phyloP scores from a whole-genome alignment of 306 rosid species.

The Malus orientalis region DNA sequence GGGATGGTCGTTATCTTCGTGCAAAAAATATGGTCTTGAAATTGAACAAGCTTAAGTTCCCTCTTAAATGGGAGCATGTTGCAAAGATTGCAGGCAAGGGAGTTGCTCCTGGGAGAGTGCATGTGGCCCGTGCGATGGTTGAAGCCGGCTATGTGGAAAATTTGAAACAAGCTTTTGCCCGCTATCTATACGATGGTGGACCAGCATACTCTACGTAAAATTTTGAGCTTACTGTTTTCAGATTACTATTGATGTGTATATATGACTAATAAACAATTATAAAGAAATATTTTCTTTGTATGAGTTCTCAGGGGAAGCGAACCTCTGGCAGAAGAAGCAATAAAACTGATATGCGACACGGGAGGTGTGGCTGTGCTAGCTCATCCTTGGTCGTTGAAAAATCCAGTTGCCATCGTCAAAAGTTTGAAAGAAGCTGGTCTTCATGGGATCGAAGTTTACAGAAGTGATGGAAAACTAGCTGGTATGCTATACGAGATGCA shows the following conservation, averaged over 20 bases:
- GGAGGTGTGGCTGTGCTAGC: slow-evolving; percentile 96
- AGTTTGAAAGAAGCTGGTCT: slow-evolving; percentile 90
- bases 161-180: slow-evolving; percentile 80
- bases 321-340: slow-evolving; percentile 74
- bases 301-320: slow-evolving; percentile 85
- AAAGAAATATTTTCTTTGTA: neutral
- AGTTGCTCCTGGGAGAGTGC: slow-evolving; percentile 95
- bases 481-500: slow-evolving; percentile 30
- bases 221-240: slow-evolving; percentile 22
- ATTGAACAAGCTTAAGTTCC: slow-evolving; percentile 77
- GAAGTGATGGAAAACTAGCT: slow-evolving; percentile 81
- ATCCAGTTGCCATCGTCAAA: slow-evolving; percentile 55
- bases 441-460: slow-evolving; percentile 90
- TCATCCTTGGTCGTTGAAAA: slow-evolving; percentile 96
- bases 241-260: neutral
- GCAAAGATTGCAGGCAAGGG: slow-evolving; percentile 86
- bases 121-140: slow-evolving; percentile 91
- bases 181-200: slow-evolving; percentile 89
- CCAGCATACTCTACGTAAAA: slow-evolving; percentile 89
- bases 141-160: slow-evolving; percentile 91
- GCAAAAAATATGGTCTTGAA: slow-evolving; percentile 77
- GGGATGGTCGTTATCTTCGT: slow-evolving; percentile 86
- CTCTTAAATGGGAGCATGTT: slow-evolving; percentile 93
- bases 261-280: neutral
- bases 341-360: slow-evolving; percentile 61